Evolutionary conservation across 768 basidiomycete species (phyloP).

Genomic region (Exsudoporus frostii): DNA sequence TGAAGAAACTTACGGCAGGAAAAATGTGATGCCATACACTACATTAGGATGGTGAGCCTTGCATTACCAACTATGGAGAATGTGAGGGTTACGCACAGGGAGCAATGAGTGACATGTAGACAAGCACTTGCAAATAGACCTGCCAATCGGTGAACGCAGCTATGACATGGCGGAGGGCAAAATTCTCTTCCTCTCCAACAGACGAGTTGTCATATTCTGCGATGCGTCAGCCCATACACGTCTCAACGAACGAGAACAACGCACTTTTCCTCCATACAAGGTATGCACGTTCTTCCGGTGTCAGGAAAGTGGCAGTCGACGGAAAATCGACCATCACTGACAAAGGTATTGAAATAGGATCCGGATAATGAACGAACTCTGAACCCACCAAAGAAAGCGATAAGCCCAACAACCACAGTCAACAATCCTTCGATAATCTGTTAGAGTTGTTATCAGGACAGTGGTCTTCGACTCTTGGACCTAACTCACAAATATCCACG

Average conservation of each 20-base stretch:
- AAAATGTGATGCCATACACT: constrained; percentile 72
- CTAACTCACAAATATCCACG: constrained; percentile 60
- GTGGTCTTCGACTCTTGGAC: neutral
- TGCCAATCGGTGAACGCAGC: constrained; percentile 65
- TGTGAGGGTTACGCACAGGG: constrained; percentile 46
- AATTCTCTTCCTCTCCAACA: constrained; percentile 47
- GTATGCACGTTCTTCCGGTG: constrained; percentile 15
- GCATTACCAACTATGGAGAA: neutral
- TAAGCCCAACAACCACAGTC: constrained; percentile 53
- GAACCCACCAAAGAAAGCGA: constrained; percentile 48
- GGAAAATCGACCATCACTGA: constrained; percentile 56
- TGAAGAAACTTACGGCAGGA: constrained; percentile 54
- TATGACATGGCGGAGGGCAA: constrained; percentile 50
- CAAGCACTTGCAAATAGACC: constrained; percentile 26
- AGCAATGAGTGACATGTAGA: constrained; percentile 47
- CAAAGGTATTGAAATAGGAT: neutral
- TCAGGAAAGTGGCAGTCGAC: constrained; percentile 16
- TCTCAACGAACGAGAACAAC: constrained; percentile 13
- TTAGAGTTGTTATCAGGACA: neutral
- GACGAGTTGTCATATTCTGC: constrained; percentile 34
- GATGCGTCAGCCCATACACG: constrained; percentile 50
- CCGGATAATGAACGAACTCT: neutral
- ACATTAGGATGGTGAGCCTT: constrained; percentile 1
- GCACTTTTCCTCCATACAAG: constrained; percentile 18
- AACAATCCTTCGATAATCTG: constrained; percentile 42